Evolutionary conservation across 2,329 filamentous ascomycete genomes (phyloP), one percentile per base, ranked within the genome.

Genomic region (Plenodomus lindquistii): DNA sequence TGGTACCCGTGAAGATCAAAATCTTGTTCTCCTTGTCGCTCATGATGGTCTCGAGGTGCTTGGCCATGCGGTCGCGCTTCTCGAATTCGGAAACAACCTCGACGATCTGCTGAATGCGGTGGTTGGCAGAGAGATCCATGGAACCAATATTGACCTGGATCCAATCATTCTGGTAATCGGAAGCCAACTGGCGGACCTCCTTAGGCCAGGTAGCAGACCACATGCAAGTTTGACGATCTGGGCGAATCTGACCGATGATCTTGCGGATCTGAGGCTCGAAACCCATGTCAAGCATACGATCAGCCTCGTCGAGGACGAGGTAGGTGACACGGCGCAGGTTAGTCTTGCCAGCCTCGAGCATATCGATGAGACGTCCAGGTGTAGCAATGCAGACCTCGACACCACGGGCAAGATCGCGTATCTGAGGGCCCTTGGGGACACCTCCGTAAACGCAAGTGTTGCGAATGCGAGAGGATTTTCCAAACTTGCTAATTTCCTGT

Each of bases 271-370:
- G 94, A 61, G 94, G 94, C 79, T 99, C 94, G 78, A 99, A 97
- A 85, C 94, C 94, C 94, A 99, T 99, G 79, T 99, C 94, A 73
- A 99, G 83, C 94, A 99, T 99, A 71, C 94, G 93, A 79, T 99
- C 94, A 73, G 94, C 94, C 81, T 99, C 94, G 68, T 99, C 94
- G 57, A 99, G 91, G 62, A 97, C 94, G 48, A 99, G 82, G 79
- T 99, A 99, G 47, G 94, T 99, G 55, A 97, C 92, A 74, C 94
- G 91, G 61, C 93, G 93, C 57, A 99, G 85, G 79, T 99, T 97
- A 66, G 94, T 99, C 82, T 95, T 96, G 75, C 92, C 93, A 62
- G 91, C 90, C 78, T 97, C 94, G 24, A 99, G 85, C 91, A 97
- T 97, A 69, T 99, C 94, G 67, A 99, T 97, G 67, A 99, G 81